Conservation (phyloP, 2,329 filamentous ascomycete genomes). For the Pseudocercospora fijiensis region DNA sequence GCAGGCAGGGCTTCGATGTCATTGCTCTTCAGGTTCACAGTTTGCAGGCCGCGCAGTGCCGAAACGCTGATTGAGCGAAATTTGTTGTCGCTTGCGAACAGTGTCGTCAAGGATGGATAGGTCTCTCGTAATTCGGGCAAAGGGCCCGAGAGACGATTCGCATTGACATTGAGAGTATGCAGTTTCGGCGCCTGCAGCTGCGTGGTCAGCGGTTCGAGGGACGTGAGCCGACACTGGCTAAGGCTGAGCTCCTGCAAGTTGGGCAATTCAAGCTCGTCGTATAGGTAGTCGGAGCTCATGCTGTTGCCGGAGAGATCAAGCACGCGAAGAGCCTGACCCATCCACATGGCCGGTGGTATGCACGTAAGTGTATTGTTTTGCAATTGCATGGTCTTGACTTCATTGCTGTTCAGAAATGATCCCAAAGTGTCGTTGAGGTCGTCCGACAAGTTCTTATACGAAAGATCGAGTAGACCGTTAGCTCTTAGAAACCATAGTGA, state of each 20-base stretch:
- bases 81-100: constrained; percentile 78
- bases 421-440: constrained; percentile 44
- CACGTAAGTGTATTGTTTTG: constrained; percentile 72
- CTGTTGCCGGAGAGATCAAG: constrained; percentile 46
- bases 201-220: constrained; percentile 63
- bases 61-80: constrained; percentile 67
- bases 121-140: constrained; percentile 65
- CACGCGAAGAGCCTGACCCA: constrained; percentile 64
- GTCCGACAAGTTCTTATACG: constrained; percentile 40
- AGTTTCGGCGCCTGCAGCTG: constrained; percentile 72
- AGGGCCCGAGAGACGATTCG: constrained; percentile 70
- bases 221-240: constrained; percentile 69
- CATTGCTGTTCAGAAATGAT: constrained; percentile 47
- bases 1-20: constrained; percentile 80
- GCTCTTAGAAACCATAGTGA: constrained; percentile 34
- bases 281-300: constrained; percentile 63
- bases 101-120: constrained; percentile 68
- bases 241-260: constrained; percentile 76
- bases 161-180: constrained; percentile 74
- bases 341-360: constrained; percentile 68
- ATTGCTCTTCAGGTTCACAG: constrained; percentile 80
- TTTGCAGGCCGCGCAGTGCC: constrained; percentile 68
- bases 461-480: constrained; percentile 44
- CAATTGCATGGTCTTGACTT: constrained; percentile 62
- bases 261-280: constrained; percentile 59